These are phyloP conservation scores for Darksidea phi DNA, from an alignment of 495 filamentous ascomycete genomes.

Conservation along the genomic window DNA sequence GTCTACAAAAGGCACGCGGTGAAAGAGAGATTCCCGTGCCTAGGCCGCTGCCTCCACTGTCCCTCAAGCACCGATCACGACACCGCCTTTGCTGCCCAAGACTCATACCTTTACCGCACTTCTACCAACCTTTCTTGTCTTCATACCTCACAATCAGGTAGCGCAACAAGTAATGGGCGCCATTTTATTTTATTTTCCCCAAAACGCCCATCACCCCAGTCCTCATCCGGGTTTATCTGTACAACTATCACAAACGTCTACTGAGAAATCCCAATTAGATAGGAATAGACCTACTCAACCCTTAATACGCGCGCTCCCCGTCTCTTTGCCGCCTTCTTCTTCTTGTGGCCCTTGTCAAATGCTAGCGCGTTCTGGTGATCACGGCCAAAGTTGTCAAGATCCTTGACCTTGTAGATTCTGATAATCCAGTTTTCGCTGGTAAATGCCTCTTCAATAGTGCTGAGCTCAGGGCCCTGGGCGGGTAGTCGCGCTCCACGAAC, in stretches of 20 bases:
- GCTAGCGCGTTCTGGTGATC: conserved; percentile 80
- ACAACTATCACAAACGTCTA: conserved; percentile 14
- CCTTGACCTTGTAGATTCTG: conserved; percentile 99
- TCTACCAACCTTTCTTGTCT: not conserved
- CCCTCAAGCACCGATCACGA: not conserved
- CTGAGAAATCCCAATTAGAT: conserved; percentile 9
- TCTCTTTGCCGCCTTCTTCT: conserved; percentile 78
- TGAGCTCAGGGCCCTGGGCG: conserved; percentile 79
- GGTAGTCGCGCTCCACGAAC: conserved; percentile 83
- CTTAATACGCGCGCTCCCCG: conserved; percentile 77
- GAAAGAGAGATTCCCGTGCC: conserved; percentile 2
- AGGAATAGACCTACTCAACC: conserved; percentile 55
- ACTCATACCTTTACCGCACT: conserved; percentile 2
- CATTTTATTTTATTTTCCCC: conserved; percentile 21
- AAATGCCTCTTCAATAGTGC: conserved; percentile 91
- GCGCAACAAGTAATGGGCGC: not conserved
- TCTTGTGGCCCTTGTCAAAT: conserved; percentile 92
- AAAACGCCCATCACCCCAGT: conserved; percentile 11
- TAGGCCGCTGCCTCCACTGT: not conserved
- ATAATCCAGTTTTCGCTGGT: conserved; percentile 99
- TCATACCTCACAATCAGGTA: not conserved
- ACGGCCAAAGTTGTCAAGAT: conserved; percentile 91
- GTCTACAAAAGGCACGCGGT: conserved; percentile 8
- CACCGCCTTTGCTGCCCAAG: not conserved
- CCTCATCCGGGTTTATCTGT: conserved; percentile 12